Conservation (phyloP, 2,329 filamentous ascomycete genomes). For the Proliferodiscus dingleyae region DNA sequence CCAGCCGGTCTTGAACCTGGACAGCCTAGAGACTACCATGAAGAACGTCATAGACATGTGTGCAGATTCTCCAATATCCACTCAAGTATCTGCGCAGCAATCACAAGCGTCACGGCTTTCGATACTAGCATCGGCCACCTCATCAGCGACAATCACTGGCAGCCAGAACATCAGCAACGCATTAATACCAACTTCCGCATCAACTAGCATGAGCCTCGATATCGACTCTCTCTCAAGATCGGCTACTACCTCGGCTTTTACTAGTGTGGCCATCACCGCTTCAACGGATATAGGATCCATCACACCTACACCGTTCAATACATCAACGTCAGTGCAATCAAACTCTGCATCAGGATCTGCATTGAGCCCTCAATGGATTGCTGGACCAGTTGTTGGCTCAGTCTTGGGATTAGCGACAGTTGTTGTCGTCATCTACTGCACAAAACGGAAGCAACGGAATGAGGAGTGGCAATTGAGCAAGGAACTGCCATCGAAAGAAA, state of each 20-base stretch:
- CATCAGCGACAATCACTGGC: background rate
- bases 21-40: slow-evolving; percentile 6
- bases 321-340: background rate
- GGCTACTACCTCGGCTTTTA: background rate
- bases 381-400: slow-evolving; percentile 24
- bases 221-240: background rate
- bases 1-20: slow-evolving; percentile 2
- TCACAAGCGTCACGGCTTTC: slow-evolving; percentile 21
- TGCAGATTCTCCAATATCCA: slow-evolving; percentile 9
- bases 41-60: slow-evolving; percentile 17
- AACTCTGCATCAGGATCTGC: background rate
- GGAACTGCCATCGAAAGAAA: slow-evolving; percentile 3
- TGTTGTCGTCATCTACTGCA: slow-evolving; percentile 25
- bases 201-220: background rate
- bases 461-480: slow-evolving; percentile 10
- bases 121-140: slow-evolving; percentile 1
- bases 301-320: slow-evolving; percentile 1
- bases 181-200: slow-evolving; percentile 4
- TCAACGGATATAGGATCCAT: no score
- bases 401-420: slow-evolving; percentile 23
- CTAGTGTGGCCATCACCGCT: background rate
- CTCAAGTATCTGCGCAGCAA: slow-evolving; percentile 14
- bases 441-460: slow-evolving; percentile 15
- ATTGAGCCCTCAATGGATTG: slow-evolving; percentile 22
- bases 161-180: background rate